These are phyloP conservation scores for Lumnitzera littorea DNA, from an alignment of 345 rosid species.

Conservation along the genomic window DNA sequence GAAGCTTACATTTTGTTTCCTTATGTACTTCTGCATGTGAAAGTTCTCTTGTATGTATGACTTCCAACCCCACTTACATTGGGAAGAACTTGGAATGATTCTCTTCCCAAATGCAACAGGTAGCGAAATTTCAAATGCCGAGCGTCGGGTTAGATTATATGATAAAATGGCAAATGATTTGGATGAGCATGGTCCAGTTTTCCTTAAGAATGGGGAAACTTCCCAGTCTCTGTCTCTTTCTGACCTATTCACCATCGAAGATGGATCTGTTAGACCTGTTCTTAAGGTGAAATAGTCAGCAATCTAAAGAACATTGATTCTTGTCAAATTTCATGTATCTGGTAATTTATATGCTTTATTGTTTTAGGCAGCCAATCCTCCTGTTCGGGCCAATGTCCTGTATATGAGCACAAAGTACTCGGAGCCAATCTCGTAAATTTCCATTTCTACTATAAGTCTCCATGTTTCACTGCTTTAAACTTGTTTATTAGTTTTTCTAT, in stretches of 20 bases:
- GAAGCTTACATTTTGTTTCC: no score
- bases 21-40: no score
- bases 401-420: conserved; percentile 68
- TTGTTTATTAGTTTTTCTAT: background rate
- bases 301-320: background rate
- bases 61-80: no score
- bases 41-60: no score
- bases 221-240: conserved; percentile 81
- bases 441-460: conserved; percentile 3
- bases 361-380: conserved; percentile 69
- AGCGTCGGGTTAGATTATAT: conserved; percentile 53
- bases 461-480: conserved; percentile 8
- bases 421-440: conserved; percentile 64
- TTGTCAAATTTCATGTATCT: background rate
- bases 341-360: background rate
- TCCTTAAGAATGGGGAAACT: conserved; percentile 83
- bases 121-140: conserved; percentile 27
- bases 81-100: no score
- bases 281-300: conserved; percentile 39
- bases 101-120: conserved; percentile 21
- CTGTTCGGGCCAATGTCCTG: conserved; percentile 85
- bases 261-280: conserved; percentile 61
- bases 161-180: conserved; percentile 76
- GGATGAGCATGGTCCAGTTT: conserved; percentile 58
- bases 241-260: conserved; percentile 57